Percentiles rank a stretch among this genome's conserved stretches.
phyloP scores from a whole-genome alignment of 2,329 filamentous ascomycete species.

The Cercospora zeina region DNA sequence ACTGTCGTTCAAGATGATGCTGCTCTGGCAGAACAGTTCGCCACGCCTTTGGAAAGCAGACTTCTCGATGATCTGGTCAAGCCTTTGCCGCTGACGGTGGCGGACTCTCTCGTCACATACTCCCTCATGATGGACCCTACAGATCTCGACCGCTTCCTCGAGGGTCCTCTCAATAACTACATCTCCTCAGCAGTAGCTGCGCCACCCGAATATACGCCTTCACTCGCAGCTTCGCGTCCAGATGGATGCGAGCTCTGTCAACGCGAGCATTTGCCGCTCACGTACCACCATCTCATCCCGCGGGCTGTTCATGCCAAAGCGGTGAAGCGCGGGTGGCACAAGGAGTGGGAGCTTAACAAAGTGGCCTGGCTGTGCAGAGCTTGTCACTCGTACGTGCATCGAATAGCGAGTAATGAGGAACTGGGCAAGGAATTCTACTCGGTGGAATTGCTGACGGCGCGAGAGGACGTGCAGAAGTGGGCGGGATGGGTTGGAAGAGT shows the following conservation, averaged over 20 bases:
- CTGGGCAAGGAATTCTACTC: constrained; percentile 72
- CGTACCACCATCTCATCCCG: constrained; percentile 87
- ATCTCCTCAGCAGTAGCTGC: constrained; percentile 58
- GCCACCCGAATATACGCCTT: constrained; percentile 61
- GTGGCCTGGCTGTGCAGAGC: constrained; percentile 85
- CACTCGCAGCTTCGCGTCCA: constrained; percentile 49
- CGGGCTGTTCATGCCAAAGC: constrained; percentile 73
- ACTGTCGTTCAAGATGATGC: constrained; percentile 54
- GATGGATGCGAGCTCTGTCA: constrained; percentile 73
- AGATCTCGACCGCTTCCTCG: constrained; percentile 58
- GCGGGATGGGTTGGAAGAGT: constrained; percentile 71
- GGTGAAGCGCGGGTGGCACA: constrained; percentile 76
- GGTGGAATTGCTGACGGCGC: constrained; percentile 67
- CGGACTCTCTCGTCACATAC: constrained; percentile 70
- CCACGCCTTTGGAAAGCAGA: constrained; percentile 47
- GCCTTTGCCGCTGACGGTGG: constrained; percentile 59
- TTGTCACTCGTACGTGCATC: constrained; percentile 81
- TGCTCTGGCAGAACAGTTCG: constrained; percentile 50
- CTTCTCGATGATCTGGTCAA: constrained; percentile 52
- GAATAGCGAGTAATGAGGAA: constrained; percentile 73
- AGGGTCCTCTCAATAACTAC: constrained; percentile 64
- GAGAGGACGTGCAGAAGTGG: constrained; percentile 71
- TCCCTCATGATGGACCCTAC: constrained; percentile 56
- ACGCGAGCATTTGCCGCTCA: constrained; percentile 71
- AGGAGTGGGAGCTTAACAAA: constrained; percentile 69